Conservation (phyloP, 352 stramenopile genomes). For the Elongisporangium anandrum region DNA sequence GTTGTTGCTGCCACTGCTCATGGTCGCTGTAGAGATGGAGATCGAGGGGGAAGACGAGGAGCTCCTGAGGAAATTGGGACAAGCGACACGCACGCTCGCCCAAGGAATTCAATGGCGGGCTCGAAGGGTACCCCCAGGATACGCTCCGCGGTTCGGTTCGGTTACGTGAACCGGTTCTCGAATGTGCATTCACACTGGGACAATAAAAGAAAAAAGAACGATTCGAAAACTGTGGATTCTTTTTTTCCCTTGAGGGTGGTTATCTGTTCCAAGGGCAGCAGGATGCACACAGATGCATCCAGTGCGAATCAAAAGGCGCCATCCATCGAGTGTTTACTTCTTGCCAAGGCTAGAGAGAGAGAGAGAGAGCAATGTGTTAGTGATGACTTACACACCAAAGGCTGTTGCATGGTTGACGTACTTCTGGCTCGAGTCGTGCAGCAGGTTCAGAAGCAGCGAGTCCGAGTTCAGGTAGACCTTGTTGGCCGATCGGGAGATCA, state of each 20-base stretch:
- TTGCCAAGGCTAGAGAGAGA: constrained; percentile 19
- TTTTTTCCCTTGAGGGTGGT: background rate
- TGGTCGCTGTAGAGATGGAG: constrained; percentile 10
- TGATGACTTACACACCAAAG: background rate
- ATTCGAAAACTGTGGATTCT: background rate
- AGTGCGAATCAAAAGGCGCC: constrained; percentile 1
- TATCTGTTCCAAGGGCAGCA: background rate
- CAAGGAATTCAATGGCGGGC: background rate
- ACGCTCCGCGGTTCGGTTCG: background rate
- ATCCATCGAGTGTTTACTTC: constrained; percentile 22
- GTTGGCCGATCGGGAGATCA: constrained; percentile 94
- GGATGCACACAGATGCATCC: constrained; percentile 1
- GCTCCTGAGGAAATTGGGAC: background rate
- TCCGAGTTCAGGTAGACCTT: constrained; percentile 98
- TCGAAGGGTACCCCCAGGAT: background rate
- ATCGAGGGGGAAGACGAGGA: background rate
- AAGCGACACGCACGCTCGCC: background rate
- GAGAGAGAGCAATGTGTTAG: background rate
- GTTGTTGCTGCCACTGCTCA: constrained; percentile 25
- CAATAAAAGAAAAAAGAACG: background rate
- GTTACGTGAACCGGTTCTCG: background rate
- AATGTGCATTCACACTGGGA: background rate
- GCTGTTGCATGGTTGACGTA: constrained; percentile 18
- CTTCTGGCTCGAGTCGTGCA: constrained; percentile 63
- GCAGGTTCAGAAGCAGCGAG: constrained; percentile 96